Conservation (phyloP, 805 yeast species). For the Metschnikowia proteae region DNA sequence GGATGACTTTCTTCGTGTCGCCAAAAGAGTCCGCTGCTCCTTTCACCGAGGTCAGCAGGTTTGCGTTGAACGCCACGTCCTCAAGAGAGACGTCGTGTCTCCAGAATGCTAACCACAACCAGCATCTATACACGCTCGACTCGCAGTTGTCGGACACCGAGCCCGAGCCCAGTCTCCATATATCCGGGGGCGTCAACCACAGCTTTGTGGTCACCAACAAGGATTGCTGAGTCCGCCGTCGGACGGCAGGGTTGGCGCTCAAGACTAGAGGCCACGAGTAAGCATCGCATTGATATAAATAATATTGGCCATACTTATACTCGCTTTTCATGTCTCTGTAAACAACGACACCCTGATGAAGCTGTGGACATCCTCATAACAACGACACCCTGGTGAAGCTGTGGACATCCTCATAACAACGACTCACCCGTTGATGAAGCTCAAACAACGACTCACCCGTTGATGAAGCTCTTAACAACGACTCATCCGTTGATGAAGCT, state of each 20-base stretch:
- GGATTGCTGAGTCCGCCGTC: not conserved
- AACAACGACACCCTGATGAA: not conserved
- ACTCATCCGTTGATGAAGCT: too few species aligned
- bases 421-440: too few species aligned
- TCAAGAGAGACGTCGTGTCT: slow-evolving; percentile 4
- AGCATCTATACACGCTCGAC: slow-evolving; percentile 13
- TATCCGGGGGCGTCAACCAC: slow-evolving; percentile 20
- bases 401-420: too few species aligned
- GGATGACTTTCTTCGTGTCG: slow-evolving; percentile 17
- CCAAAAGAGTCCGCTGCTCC: slow-evolving; percentile 5
- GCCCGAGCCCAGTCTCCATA: slow-evolving; percentile 5
- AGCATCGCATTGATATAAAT: too few species aligned
- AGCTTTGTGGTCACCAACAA: slow-evolving; percentile 8
- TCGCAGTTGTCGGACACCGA: not conserved
- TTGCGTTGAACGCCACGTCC: slow-evolving; percentile 5
- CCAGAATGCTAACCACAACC: slow-evolving; percentile 12
- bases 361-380: too few species aligned
- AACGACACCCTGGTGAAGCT: too few species aligned
- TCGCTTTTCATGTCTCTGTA: too few species aligned
- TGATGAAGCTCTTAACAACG: too few species aligned
- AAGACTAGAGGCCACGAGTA: too few species aligned
- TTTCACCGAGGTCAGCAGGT: slow-evolving; percentile 3
- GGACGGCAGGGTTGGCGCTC: too few species aligned
- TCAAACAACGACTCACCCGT: too few species aligned
- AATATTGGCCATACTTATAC: too few species aligned